Conservation (phyloP, 164 flowering plant species). For the Annona squamosa region DNA sequence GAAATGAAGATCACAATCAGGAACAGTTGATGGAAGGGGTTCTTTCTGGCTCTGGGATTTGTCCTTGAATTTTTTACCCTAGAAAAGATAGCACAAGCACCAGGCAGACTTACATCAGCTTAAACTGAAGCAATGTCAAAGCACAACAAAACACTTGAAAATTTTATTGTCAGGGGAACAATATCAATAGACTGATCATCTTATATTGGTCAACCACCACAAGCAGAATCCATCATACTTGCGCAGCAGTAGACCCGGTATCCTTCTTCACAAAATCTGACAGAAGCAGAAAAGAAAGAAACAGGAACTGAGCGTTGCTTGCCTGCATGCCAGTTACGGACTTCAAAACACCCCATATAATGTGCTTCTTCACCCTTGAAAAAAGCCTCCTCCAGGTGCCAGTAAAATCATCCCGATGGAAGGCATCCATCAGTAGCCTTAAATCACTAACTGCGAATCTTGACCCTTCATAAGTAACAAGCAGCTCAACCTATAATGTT, state of each 20-base stretch:
- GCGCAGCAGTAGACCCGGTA: too few relatives aligned
- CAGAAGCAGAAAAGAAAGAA: too few relatives aligned
- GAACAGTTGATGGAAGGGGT: conserved; percentile 34
- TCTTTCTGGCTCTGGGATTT: conserved; percentile 64
- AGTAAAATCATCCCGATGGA: conserved; percentile 81
- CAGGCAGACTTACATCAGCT: not conserved
- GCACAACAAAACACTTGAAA: not conserved
- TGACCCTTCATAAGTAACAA: conserved; percentile 89
- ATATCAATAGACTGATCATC: too few relatives aligned
- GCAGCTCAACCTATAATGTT: conserved; percentile 70
- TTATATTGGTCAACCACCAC: too few relatives aligned
- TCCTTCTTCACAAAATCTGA: not conserved
- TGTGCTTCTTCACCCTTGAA: conserved; percentile 93
- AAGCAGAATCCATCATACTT: too few relatives aligned
- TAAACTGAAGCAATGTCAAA: not conserved
- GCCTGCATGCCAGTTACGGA: conserved; percentile 99
- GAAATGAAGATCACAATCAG: conserved; percentile 61
- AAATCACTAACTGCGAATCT: conserved; percentile 88
- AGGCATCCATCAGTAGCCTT: conserved; percentile 89
- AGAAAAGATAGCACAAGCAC: conserved; percentile 8
- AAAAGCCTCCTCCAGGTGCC: conserved; percentile 96
- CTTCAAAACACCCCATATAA: conserved; percentile 96
- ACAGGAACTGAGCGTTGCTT: conserved; percentile 2
- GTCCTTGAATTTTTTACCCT: conserved; percentile 98
- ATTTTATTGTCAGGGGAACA: not conserved